phyloP scores from a whole-genome alignment of 2,329 filamentous ascomycete species.

The Colletotrichum nymphaeae region DNA sequence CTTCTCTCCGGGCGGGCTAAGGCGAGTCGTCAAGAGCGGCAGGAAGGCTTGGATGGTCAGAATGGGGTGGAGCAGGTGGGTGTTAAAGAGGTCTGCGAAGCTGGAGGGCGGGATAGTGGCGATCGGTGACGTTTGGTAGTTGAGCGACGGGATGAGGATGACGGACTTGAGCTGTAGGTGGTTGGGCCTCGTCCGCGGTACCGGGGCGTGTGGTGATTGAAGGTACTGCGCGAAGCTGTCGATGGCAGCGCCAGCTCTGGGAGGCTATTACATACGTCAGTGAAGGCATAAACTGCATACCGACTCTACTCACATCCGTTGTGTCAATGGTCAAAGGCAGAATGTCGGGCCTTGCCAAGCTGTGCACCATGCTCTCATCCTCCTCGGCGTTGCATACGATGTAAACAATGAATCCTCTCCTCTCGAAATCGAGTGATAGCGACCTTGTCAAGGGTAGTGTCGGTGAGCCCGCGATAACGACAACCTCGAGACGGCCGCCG shows the following conservation, averaged over 20 bases:
- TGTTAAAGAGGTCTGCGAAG: constrained; percentile 92
- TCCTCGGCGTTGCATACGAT: constrained; percentile 87
- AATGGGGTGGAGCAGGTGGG: constrained; percentile 89
- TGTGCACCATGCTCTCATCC: constrained; percentile 83
- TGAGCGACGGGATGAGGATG: constrained; percentile 83
- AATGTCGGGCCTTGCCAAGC: constrained; percentile 83
- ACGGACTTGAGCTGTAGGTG: constrained; percentile 82
- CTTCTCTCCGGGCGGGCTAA: constrained; percentile 64
- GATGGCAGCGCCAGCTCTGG: constrained; percentile 75
- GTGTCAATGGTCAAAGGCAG: constrained; percentile 85
- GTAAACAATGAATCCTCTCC: constrained; percentile 93
- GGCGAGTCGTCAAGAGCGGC: constrained; percentile 76
- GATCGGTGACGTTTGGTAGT: constrained; percentile 85
- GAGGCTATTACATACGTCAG: constrained; percentile 61
- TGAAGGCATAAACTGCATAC: neutral
- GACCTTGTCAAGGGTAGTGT: constrained; percentile 86
- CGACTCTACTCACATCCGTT: constrained; percentile 70
- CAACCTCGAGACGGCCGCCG: constrained; percentile 87
- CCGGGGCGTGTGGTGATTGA: constrained; percentile 79
- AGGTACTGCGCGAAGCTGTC: constrained; percentile 79
- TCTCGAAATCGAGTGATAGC: constrained; percentile 86
- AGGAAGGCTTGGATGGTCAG: constrained; percentile 90
- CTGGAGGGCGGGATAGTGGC: constrained; percentile 85
- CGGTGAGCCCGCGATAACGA: constrained; percentile 89
- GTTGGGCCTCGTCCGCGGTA: constrained; percentile 80